Base-by-base conservation (phyloP, 2,329 filamentous ascomycete genomes). In the Stromatinia cepivora region DNA sequence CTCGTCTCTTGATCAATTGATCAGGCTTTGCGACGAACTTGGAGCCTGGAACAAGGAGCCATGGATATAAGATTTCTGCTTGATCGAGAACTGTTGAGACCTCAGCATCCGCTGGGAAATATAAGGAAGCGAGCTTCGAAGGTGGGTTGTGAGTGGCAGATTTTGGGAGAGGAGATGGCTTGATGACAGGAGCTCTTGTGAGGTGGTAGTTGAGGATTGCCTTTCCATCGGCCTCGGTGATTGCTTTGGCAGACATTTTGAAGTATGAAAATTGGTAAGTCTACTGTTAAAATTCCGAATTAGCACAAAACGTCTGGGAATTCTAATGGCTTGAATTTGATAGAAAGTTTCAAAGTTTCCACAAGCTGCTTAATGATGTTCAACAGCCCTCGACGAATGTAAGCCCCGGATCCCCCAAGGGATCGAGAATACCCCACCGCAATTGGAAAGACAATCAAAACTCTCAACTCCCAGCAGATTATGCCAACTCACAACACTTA, bases 201-300 rank as follows among this genome's bases (percentile, higher is more conserved):
- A 99, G 93, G 87, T 98, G 95, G 88, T 98, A 99, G 92, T 97
- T 98, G 88, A 99, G 88, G 86, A 99, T 98, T 88, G 95, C 95
- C 92, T 99, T 99, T 89, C 95, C 95, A 86, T 99, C 95, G 87
- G 94, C 94, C 88, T 99, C 95, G 87, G 92, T 85, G 81, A 99
- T 98, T 76, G 94, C 92, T 86, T 99, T 99, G 83, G 95, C 92
- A 81, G 92, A 93, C 93, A 96, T 96, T 79, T 79, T 87, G 82
- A 69, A 69, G 63, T 58, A 71, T 73, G 69, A 63, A 71, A 73
- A 71, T 72, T 71, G 70, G 57, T 70, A 64, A 46, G 59, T 65
- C 65, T 69, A 69, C 67, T 69, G 39, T 65, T 56, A 8, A 63
- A 48, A 34, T 63, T 53, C 22, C 36, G 17, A 22, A 34, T 68